These are phyloP conservation scores for Fusarium brevicatenulatum DNA, from an alignment of 2,329 filamentous ascomycete genomes.

Conservation along the genomic window DNA sequence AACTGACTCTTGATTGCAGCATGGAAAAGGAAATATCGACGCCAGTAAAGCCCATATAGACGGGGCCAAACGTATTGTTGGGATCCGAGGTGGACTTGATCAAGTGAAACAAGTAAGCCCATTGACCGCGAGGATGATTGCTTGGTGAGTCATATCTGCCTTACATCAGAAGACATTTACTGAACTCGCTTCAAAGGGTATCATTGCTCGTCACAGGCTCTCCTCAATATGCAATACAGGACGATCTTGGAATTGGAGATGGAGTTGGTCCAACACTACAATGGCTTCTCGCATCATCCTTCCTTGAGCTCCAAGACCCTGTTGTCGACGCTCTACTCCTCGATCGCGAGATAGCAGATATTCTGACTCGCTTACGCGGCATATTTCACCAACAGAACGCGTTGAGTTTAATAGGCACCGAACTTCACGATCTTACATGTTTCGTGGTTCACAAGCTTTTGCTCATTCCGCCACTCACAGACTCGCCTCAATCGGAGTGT, in stretches of 20 bases:
- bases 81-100: conserved; percentile 61
- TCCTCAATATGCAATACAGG: conserved; percentile 64
- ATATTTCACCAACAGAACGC: conserved; percentile 52
- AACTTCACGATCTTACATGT: conserved; percentile 65
- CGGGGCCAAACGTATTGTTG: conserved; percentile 60
- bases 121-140: conserved; percentile 64
- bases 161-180: neutral
- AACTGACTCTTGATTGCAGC: conserved; percentile 46
- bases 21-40: conserved; percentile 62
- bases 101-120: conserved; percentile 59
- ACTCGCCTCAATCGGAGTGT: conserved; percentile 48
- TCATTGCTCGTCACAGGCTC: conserved; percentile 63
- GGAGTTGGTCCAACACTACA: conserved; percentile 60
- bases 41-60: conserved; percentile 60
- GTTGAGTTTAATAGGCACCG: conserved; percentile 49
- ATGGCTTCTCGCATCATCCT: conserved; percentile 54
- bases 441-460: conserved; percentile 64
- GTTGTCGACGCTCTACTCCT: conserved; percentile 43
- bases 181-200: conserved; percentile 55
- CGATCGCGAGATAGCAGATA: conserved; percentile 49
- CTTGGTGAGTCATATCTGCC: conserved; percentile 54
- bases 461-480: conserved; percentile 24
- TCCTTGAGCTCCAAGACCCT: conserved; percentile 1
- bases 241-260: conserved; percentile 58
- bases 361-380: conserved; percentile 55